These are phyloP conservation scores for Penicillium brasilianum DNA, from an alignment of 2,329 filamentous ascomycete genomes.

Conservation along the genomic window DNA sequence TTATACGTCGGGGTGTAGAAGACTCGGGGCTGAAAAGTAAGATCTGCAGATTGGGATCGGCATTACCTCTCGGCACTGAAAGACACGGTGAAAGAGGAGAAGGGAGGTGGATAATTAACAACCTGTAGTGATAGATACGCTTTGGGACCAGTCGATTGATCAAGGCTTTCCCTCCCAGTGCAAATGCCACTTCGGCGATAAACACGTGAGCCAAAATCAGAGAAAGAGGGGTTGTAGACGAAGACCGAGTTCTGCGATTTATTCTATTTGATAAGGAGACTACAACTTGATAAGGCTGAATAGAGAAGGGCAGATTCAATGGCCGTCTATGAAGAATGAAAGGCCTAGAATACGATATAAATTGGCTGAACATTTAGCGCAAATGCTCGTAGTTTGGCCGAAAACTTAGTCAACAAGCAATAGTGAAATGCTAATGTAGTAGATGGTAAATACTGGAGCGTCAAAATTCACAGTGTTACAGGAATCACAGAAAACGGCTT, in stretches of 20 bases:
- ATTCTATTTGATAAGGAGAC: neutral
- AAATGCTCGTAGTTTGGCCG: neutral
- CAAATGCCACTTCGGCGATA: neutral
- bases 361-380: neutral
- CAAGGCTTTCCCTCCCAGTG: neutral
- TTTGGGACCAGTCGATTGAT: neutral
- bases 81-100: neutral
- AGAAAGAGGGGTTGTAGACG: too few species aligned
- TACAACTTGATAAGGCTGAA: neutral
- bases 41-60: constrained; percentile 17
- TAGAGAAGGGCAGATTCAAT: neutral
- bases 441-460: neutral
- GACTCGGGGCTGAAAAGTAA: neutral
- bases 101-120: neutral
- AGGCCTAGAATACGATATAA: neutral
- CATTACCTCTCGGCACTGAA: neutral
- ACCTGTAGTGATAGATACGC: neutral
- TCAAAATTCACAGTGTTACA: neutral
- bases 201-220: neutral
- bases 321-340: neutral
- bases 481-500: neutral
- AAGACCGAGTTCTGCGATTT: neutral
- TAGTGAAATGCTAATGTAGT: neutral
- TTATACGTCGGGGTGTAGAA: neutral
- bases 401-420: neutral